These are phyloP conservation scores for Casuarina equisetifolia DNA, from an alignment of 306 rosid species.

Conservation along the genomic window DNA sequence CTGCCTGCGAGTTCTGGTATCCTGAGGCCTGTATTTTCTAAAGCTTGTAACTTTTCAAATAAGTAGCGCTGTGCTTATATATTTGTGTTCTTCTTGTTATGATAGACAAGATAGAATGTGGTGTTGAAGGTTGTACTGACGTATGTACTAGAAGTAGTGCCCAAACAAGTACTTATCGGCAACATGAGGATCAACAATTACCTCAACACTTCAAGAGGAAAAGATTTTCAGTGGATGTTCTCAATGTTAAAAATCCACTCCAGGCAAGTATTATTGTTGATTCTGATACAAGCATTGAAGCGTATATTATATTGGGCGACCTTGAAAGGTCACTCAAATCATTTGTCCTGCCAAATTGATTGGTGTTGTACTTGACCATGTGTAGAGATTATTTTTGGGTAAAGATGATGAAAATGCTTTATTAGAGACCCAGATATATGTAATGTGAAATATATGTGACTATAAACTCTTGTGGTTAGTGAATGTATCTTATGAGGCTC, in stretches of 20 bases:
- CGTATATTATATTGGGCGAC: neutral
- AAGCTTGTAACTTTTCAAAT: conserved; percentile 1
- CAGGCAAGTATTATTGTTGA: conserved; percentile 49
- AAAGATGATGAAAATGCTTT: too few species aligned
- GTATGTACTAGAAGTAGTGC: conserved; percentile 25
- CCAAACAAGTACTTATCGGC: conserved; percentile 36
- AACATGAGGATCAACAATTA: conserved; percentile 37
- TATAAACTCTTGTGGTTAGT: too few species aligned
- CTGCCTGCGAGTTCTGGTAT: neutral
- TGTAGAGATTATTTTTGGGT: neutral
- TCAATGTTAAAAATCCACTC: conserved; percentile 42
- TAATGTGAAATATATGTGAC: too few species aligned
- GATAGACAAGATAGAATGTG: conserved; percentile 62
- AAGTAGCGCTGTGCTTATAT: conserved; percentile 14
- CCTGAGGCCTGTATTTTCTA: neutral
- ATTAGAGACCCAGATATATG: too few species aligned
- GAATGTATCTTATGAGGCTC: too few species aligned
- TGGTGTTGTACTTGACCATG: neutral
- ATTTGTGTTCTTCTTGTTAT: conserved; percentile 26
- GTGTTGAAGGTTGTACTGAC: conserved; percentile 68
- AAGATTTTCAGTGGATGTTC: conserved; percentile 55
- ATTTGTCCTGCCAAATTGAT: neutral
- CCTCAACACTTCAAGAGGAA: conserved; percentile 41
- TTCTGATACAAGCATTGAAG: neutral
- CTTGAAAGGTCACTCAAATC: neutral